Conservation (phyloP, 208 protist genomes). For the Trypanosoma rangeli region DNA sequence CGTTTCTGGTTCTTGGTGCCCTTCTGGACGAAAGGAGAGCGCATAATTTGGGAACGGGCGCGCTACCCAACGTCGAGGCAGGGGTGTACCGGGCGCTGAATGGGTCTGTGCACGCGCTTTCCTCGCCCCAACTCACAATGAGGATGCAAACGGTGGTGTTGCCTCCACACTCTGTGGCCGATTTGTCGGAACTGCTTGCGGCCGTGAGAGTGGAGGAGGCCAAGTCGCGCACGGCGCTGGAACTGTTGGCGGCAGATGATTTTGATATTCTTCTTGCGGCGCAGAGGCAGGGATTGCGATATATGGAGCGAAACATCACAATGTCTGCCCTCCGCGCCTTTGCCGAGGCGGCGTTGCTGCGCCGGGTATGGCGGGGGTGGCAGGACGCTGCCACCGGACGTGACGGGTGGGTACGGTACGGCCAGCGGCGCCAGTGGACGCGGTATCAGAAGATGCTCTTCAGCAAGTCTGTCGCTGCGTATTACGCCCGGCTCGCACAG, state of each 20-base stretch:
- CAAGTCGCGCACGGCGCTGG: slow-evolving; percentile 1
- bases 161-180: background rate
- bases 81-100: background rate
- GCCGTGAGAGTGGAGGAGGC: background rate
- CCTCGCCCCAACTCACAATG: background rate
- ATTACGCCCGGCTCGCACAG: slow-evolving; percentile 7
- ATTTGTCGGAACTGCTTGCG: background rate
- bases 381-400: background rate
- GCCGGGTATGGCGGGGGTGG: background rate
- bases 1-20: slow-evolving; percentile 5
- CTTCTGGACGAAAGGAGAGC: slow-evolving; percentile 12
- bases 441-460: slow-evolving; percentile 19
- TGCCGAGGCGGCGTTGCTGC: background rate
- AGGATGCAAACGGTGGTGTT: no score
- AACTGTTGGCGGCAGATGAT: slow-evolving; percentile 17
- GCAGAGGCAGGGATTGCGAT: background rate
- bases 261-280: slow-evolving; percentile 5
- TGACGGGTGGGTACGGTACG: background rate
- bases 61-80: background rate
- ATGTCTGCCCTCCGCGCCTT: background rate
- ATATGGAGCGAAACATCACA: background rate
- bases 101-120: slow-evolving; percentile 4
- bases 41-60: background rate
- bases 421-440: background rate
- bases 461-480: slow-evolving; percentile 8